Evolutionary conservation across 1,139 yeast species (phyloP), one percentile per base, ranked within the genome.

Genomic region (Pichia sp.): DNA sequence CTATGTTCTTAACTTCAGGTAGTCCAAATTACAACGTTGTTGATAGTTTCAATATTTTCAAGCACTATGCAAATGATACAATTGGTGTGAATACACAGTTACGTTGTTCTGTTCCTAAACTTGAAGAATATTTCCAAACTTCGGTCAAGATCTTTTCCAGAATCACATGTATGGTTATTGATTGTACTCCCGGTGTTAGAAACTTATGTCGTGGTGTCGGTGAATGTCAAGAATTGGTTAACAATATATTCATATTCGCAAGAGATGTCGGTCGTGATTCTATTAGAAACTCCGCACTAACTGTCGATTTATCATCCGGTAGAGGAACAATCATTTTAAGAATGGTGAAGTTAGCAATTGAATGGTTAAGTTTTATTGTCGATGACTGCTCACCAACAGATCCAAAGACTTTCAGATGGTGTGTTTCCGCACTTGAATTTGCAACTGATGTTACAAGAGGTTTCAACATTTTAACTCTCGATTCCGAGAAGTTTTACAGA

Each of bases 371-470:
- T 51, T 91, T 89, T 61, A 82, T 93, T 34, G 88, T 95, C 57
- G 98, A 93, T 66, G 98, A 91, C 60, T 93, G 99, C 69, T 83
- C 83, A 19, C 96, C 97, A 0, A 85, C 96, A 0, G 98, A 91
- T 58, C 76, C 86, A 48, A 86, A 83, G 59, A 93, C 98, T 0
- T 93, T 93, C 63, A 74, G 96, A 59, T 93, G 97, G 96, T 89
- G 97, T 67, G 98, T 93, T 20, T 76, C 88, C 15, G 98, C 99
- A 0, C 73, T 93, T 56, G 99, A 93, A 64, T 93, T 90, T 72
- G 94, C 96, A 1, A 89, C 91, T 96, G 91, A 87, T 56, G 85
- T 91, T 82, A 90, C 96, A 0, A 76, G 87, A 45, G 97, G 97
- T 2, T 86, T 87, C 63, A 91, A 91, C 60, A 89, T 93, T 38